A percentile compares a stretch with the other conserved stretches of the same genome.
phyloP scores from a whole-genome alignment of 495 filamentous ascomycete species.

The Rusavskia elegans region DNA sequence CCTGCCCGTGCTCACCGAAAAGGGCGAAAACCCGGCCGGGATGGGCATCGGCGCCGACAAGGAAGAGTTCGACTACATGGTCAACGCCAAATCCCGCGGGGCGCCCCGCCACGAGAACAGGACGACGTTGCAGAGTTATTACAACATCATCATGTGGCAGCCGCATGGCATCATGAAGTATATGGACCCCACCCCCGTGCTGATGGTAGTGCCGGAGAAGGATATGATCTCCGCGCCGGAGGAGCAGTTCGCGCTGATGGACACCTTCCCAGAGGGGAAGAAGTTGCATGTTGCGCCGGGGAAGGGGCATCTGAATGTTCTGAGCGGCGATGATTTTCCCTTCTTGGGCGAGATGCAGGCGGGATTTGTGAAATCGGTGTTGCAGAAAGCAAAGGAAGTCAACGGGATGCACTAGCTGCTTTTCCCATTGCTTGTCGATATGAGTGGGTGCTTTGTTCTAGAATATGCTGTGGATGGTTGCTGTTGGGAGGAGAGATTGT shows the following conservation, averaged over 20 bases:
- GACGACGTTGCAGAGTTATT: constrained; percentile 11
- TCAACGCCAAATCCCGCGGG: not conserved
- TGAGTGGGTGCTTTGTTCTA: too few species aligned
- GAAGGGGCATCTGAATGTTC: constrained; percentile 4
- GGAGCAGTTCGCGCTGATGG: constrained; percentile 1
- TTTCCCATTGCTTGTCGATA: too few species aligned
- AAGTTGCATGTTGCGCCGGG: constrained; percentile 5
- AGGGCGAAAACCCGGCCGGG: constrained; percentile 20
- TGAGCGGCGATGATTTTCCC: constrained; percentile 4
- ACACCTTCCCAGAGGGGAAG: not conserved
- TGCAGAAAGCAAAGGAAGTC: too few species aligned
- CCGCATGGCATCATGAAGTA: constrained; percentile 9
- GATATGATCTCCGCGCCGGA: constrained; percentile 10
- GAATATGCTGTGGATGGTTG: too few species aligned
- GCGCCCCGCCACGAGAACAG: constrained; percentile 5
- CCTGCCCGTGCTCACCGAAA: constrained; percentile 13
- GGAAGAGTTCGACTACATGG: constrained; percentile 10
- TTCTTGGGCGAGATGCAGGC: not conserved
- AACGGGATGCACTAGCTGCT: too few species aligned
- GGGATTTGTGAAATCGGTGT: too few species aligned
- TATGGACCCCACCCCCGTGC: constrained; percentile 7
- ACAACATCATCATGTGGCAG: constrained; percentile 13
- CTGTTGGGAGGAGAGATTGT: too few species aligned
- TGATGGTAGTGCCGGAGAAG: constrained; percentile 15
- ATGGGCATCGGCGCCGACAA: constrained; percentile 7